These are phyloP conservation scores for Aureobasidium zeae DNA, from an alignment of 2,329 filamentous ascomycete species.

Conservation along the genomic window DNA sequence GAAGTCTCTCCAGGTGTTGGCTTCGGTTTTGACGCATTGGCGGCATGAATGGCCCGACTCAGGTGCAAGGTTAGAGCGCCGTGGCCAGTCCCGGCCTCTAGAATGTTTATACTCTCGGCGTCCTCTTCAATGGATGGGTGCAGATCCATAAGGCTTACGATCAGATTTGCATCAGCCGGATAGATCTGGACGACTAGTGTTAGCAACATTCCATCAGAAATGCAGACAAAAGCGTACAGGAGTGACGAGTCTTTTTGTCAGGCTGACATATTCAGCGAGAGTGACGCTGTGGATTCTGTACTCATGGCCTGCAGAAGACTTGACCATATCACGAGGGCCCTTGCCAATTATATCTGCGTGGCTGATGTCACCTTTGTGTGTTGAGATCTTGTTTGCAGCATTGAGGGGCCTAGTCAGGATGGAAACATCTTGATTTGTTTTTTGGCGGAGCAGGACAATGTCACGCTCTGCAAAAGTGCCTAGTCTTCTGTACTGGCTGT, in stretches of 20 bases:
- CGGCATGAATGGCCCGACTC: slow-evolving; percentile 64
- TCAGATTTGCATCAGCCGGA: slow-evolving; percentile 63
- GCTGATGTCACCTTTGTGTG: slow-evolving; percentile 40
- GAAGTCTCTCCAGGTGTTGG: slow-evolving; percentile 29
- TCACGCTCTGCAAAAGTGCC: slow-evolving; percentile 27
- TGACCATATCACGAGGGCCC: slow-evolving; percentile 48
- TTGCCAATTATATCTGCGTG: slow-evolving; percentile 56
- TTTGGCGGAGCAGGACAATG: slow-evolving; percentile 35
- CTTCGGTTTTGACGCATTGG: slow-evolving; percentile 48
- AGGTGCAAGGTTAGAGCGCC: slow-evolving; percentile 68
- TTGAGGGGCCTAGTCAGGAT: slow-evolving; percentile 33
- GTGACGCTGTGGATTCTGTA: slow-evolving; percentile 56
- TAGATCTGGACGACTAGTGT: slow-evolving; percentile 50
- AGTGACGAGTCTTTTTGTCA: slow-evolving; percentile 62
- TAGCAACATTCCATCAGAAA: neutral
- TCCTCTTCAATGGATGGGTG: slow-evolving; percentile 34
- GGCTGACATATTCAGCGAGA: slow-evolving; percentile 62
- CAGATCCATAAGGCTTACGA: slow-evolving; percentile 67
- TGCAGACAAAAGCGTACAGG: slow-evolving; percentile 44
- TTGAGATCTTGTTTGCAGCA: slow-evolving; percentile 26
- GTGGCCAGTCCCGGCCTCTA: slow-evolving; percentile 80
- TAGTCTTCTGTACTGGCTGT: slow-evolving; percentile 4
- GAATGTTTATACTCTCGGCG: slow-evolving; percentile 55
- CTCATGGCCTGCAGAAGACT: slow-evolving; percentile 39
- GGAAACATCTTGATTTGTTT: slow-evolving; percentile 28